Conservation (phyloP, 306 rosid genomes). For the Quercus robur region DNA sequence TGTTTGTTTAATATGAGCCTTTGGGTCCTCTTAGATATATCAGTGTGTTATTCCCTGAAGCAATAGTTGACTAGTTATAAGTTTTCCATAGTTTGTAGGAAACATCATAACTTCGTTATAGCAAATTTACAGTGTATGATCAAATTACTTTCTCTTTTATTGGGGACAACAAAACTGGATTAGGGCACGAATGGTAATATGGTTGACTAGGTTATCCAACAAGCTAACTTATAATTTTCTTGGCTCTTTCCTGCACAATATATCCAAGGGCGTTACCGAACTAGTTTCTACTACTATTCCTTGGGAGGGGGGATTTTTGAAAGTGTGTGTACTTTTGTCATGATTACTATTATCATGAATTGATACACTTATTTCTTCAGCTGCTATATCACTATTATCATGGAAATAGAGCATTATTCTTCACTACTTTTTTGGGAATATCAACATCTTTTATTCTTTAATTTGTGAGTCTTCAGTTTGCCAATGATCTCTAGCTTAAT, state of each 20-base stretch:
- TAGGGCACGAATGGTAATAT: background rate
- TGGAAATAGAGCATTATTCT: background rate
- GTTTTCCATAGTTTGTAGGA: background rate
- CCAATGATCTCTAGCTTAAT: no score
- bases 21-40: background rate
- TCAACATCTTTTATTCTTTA: background rate
- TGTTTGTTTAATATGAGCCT: background rate
- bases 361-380: background rate
- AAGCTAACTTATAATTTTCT: background rate
- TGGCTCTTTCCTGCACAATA: background rate
- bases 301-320: background rate
- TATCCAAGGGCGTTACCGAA: background rate
- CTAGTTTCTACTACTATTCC: background rate
- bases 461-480: background rate
- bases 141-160: background rate
- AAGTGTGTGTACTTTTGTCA: background rate
- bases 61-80: background rate
- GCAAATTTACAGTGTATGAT: background rate
- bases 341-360: background rate
- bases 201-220: background rate
- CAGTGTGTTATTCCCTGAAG: background rate
- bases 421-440: background rate
- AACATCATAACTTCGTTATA: background rate
- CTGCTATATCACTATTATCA: background rate
- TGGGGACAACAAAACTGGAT: background rate